Conservation (phyloP, 1,284 basidiomycete genomes). For the Cutaneotrichosporon sp. region DNA sequence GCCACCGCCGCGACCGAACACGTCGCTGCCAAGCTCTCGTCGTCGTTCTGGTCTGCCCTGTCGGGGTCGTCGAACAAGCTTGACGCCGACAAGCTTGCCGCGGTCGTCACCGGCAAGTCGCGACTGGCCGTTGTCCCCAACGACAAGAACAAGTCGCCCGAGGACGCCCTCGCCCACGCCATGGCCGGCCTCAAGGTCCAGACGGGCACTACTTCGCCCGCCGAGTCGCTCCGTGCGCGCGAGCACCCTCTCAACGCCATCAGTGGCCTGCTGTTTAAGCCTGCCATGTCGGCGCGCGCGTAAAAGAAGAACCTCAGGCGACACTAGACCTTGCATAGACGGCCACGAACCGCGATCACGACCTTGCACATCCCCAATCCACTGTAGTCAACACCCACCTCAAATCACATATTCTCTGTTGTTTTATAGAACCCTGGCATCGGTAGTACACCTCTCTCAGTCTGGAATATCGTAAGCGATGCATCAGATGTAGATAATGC, state of each 20-base stretch:
- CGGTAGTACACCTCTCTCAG: background rate
- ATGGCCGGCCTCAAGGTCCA: constrained; percentile 38
- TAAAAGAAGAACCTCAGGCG: background rate
- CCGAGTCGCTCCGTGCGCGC: constrained; percentile 25
- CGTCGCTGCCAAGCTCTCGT: constrained; percentile 51
- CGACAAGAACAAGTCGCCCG: constrained; percentile 14
- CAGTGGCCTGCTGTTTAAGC: constrained; percentile 33
- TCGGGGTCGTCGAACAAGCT: constrained; percentile 32
- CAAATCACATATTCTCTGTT: constrained; percentile 9
- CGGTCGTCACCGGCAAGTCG: constrained; percentile 53
- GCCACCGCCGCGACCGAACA: constrained; percentile 40
- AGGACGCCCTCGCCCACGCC: constrained; percentile 32
- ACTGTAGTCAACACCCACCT: constrained; percentile 10
- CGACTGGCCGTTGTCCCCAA: constrained; percentile 42
- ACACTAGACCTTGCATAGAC: constrained; percentile 6
- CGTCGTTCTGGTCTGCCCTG: constrained; percentile 56
- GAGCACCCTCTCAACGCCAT: constrained; percentile 36
- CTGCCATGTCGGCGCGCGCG: constrained; percentile 3
- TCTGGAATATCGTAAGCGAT: constrained; percentile 11
- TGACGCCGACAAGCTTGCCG: constrained; percentile 53
- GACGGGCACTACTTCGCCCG: constrained; percentile 26
- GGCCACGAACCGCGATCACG: background rate
- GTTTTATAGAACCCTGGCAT: constrained; percentile 6
- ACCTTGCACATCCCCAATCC: background rate
- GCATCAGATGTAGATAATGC: constrained; percentile 60